A percentile compares a stretch with the other conserved stretches of the same genome.
Conservation (phyloP, 345 rosid species). For the Erysimum cheiranthoides region DNA sequence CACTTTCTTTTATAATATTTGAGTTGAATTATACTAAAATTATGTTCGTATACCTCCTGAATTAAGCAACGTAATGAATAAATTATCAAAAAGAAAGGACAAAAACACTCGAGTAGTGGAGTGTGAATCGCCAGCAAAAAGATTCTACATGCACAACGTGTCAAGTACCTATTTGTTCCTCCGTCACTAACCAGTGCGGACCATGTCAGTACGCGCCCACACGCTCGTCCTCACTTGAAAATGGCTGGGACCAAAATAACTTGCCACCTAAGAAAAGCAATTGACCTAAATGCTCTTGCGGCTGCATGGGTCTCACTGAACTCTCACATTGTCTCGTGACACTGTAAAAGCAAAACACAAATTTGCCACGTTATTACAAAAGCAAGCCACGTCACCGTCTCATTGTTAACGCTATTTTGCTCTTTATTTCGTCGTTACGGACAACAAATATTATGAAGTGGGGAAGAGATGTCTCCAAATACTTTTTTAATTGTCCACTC, state of each 20-base stretch:
- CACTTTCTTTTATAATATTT: background rate
- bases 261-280: constrained; percentile 28
- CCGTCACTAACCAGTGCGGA: constrained; percentile 7
- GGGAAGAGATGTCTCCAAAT: constrained; percentile 19
- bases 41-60: constrained; percentile 21
- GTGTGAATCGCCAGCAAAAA: constrained; percentile 32
- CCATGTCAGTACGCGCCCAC: constrained; percentile 31
- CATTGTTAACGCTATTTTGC: background rate
- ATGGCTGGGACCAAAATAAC: constrained; percentile 1
- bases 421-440: constrained; percentile 29
- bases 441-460: constrained; percentile 22
- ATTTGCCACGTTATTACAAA: constrained; percentile 23
- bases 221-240: constrained; percentile 17
- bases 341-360: background rate
- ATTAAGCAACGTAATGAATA: constrained; percentile 1
- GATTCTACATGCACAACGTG: constrained; percentile 34
- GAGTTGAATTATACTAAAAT: background rate
- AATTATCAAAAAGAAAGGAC: background rate
- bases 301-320: constrained; percentile 8
- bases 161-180: background rate
- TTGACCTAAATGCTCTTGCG: constrained; percentile 8
- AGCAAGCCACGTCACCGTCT: background rate
- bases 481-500: background rate
- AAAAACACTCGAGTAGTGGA: constrained; percentile 29
- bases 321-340: background rate